phyloP scores from a whole-genome alignment of 495 filamentous ascomycete species.

The Penicillium pancosmium region DNA sequence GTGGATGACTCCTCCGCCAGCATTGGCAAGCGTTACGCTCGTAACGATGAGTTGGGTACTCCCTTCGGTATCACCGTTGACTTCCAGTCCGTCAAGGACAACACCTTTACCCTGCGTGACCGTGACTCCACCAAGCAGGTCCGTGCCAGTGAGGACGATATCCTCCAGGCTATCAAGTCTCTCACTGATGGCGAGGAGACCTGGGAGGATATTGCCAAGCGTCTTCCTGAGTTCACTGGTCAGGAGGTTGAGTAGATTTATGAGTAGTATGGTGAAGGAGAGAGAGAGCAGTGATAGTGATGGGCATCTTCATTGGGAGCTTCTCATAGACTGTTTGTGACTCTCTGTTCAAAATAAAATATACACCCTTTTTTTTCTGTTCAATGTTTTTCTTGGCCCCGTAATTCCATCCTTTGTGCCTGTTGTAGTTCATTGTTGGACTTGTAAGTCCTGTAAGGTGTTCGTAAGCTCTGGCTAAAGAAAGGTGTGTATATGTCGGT shows the following conservation, averaged over 20 bases:
- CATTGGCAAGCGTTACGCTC: slow-evolving; percentile 69
- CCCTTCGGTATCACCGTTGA: slow-evolving; percentile 69
- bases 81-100: slow-evolving; percentile 71
- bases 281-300: neutral
- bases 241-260: slow-evolving; percentile 63
- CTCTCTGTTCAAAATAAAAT: slow-evolving; percentile 13
- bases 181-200: slow-evolving; percentile 64
- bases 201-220: slow-evolving; percentile 62
- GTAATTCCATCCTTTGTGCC: neutral
- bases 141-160: slow-evolving; percentile 65
- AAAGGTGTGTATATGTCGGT: no score
- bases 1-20: slow-evolving; percentile 68
- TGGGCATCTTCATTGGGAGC: neutral
- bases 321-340: no score
- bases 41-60: slow-evolving; percentile 70
- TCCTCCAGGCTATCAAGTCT: slow-evolving; percentile 61
- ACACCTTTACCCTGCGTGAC: slow-evolving; percentile 68
- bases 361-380: slow-evolving; percentile 24
- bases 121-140: slow-evolving; percentile 71
- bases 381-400: neutral
- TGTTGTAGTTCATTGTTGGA: no score
- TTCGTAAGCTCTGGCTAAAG: no score
- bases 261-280: slow-evolving; percentile 3
- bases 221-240: slow-evolving; percentile 67
- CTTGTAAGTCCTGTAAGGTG: no score